Evolutionary conservation across 441 rosid species (phyloP).

Genomic region (Capsella rubella): DNA sequence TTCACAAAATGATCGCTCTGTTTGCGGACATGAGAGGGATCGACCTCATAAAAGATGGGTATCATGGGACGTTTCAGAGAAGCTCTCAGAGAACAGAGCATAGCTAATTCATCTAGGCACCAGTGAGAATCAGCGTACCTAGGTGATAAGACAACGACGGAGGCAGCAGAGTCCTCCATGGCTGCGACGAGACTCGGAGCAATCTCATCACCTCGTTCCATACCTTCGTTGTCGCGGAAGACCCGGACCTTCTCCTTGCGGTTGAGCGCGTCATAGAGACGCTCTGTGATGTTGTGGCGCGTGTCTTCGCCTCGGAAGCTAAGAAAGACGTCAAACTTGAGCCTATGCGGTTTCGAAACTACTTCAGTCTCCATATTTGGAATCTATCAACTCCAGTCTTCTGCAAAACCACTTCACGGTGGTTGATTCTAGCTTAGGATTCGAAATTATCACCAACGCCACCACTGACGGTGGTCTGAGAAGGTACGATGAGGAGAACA

Average conservation of each 20-base stretch:
- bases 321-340: constrained; percentile 61
- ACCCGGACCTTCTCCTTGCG: constrained; percentile 46
- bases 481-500: no score
- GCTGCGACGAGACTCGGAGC: constrained; percentile 41
- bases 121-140: constrained; percentile 52
- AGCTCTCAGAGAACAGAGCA: constrained; percentile 35
- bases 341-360: constrained; percentile 35
- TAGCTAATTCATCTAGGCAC: constrained; percentile 59
- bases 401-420: no score
- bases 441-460: no score
- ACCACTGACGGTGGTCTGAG: no score
- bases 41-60: constrained; percentile 51
- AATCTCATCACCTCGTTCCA: constrained; percentile 53
- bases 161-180: constrained; percentile 53
- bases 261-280: constrained; percentile 43
- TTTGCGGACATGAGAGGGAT: constrained; percentile 51
- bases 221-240: constrained; percentile 56
- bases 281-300: constrained; percentile 40
- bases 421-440: no score
- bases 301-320: constrained; percentile 67
- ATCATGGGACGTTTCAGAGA: constrained; percentile 40
- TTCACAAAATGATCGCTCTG: constrained; percentile 39
- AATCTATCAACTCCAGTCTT: neutral
- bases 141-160: constrained; percentile 48
- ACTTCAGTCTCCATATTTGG: neutral